Evolutionary conservation across 129 eudicot species (phyloP), one percentile per base, ranked within the genome.

Genomic region (Pulicaria dysenterica): DNA sequence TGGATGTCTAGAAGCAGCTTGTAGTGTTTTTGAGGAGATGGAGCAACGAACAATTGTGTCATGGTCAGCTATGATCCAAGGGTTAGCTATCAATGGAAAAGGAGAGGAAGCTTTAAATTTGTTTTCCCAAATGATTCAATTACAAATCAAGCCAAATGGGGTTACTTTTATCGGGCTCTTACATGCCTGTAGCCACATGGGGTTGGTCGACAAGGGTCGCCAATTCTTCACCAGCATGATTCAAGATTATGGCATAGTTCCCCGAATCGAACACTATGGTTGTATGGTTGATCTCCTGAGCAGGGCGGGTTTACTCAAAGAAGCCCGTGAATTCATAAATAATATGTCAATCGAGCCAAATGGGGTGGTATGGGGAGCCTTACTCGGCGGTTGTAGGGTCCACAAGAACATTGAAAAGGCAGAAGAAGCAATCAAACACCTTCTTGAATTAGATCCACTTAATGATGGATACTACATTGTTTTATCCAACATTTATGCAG

Each of bases 131-230:
- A 86, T 86, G 91, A 78, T 69, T 45, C 10, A 8, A 0, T 61
- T 14, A 57, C 75, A 68, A 57, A 65, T 80, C 3, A 69, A 48
- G 69, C 91, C 91, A 8, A 86, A 77, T 6, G 85, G 10, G 17
- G 82, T 86, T 12, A 86, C 87, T 9, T 86, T 83, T 63, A 62
- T 80, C 0, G 91, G 91, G 34, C 69, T 86, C 38, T 60, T 86
- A 19, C 83, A 86, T 10, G 91, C 87, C 34, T 86, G 87, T 57
- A 83, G 88, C 72, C 87, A 86, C 62, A 80, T 79, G 76, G 91
- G 91, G 0, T 51, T 80, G 55, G 76, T 86, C 5, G 60, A 77
- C 8, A 63, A 77, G 51, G 91, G 91, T 14, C 83, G 70, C 3
- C 8, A 56, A 8, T 60, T 43, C 73, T 80, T 83, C 17, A 12